Conservation (phyloP, 2,329 filamentous ascomycete genomes). For the Ophiocordyceps camponoti-rufipedis region DNA sequence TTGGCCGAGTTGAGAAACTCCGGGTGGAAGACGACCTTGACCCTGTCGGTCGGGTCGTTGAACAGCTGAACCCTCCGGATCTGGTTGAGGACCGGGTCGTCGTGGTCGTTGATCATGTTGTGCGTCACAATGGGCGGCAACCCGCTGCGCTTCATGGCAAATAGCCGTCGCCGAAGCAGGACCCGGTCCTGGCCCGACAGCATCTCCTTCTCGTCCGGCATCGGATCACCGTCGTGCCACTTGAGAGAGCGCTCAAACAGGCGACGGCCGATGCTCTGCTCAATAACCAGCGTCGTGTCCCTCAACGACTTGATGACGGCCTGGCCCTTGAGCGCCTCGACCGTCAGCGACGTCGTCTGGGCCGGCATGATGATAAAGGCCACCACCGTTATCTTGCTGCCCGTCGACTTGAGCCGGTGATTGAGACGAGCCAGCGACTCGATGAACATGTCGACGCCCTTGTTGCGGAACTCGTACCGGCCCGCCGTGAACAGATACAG, state of each 20-base stretch:
- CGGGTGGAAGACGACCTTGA: slow-evolving; percentile 96
- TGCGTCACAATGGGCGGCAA: slow-evolving; percentile 94
- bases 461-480: slow-evolving; percentile 94
- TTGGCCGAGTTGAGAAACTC: slow-evolving; percentile 95
- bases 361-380: slow-evolving; percentile 99
- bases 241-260: slow-evolving; percentile 87
- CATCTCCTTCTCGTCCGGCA: slow-evolving; percentile 93
- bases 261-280: slow-evolving; percentile 78
- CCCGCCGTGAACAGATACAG: slow-evolving; percentile 96
- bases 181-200: slow-evolving; percentile 86
- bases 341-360: slow-evolving; percentile 84
- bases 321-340: slow-evolving; percentile 90
- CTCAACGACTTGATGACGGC: slow-evolving; percentile 92
- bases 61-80: slow-evolving; percentile 91
- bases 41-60: slow-evolving; percentile 85
- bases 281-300: slow-evolving; percentile 84
- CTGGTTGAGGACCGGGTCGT: slow-evolving; percentile 91
- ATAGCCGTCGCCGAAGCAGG: slow-evolving; percentile 74
- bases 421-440: slow-evolving; percentile 90
- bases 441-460: slow-evolving; percentile 99
- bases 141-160: slow-evolving; percentile 85
- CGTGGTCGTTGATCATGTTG: slow-evolving; percentile 90
- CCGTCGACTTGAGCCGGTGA: slow-evolving; percentile 68
- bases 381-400: slow-evolving; percentile 85
- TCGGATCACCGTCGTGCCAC: slow-evolving; percentile 86